Evolutionary conservation across 345 rosid species (phyloP).

Genomic region (Citrus glauca): DNA sequence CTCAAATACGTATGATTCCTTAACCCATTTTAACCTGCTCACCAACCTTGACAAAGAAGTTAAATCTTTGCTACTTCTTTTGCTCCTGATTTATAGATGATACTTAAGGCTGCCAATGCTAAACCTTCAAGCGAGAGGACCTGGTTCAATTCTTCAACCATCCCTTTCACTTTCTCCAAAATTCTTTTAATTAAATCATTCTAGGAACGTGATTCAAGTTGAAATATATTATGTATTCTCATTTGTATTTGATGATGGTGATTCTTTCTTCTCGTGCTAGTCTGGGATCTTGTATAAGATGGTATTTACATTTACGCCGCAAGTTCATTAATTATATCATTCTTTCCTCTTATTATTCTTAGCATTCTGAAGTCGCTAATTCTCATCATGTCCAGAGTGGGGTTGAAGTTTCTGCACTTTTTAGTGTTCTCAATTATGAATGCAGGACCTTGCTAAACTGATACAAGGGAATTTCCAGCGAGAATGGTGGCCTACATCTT

Average conservation of each 20-base stretch:
- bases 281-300: background rate
- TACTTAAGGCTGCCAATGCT: too few relatives aligned
- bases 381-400: background rate
- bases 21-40: background rate
- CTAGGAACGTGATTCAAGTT: too few relatives aligned
- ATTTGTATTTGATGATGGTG: background rate
- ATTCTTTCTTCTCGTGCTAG: background rate
- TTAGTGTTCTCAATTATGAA: background rate
- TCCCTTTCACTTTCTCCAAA: background rate
- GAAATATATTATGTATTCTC: background rate
- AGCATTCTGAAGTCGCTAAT: background rate
- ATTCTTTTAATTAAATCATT: background rate
- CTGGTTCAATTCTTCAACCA: background rate
- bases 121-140: too few relatives aligned
- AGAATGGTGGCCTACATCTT: constrained; percentile 1
- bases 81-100: background rate
- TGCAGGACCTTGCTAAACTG: background rate
- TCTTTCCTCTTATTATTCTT: background rate
- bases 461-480: background rate
- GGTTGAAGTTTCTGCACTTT: background rate
- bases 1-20: background rate
- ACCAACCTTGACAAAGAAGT: background rate
- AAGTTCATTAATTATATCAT: background rate
- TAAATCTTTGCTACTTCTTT: background rate
- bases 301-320: background rate